Base-by-base conservation (phyloP, 2,329 filamentous ascomycete genomes). In the Ceratocystis destructans region DNA sequence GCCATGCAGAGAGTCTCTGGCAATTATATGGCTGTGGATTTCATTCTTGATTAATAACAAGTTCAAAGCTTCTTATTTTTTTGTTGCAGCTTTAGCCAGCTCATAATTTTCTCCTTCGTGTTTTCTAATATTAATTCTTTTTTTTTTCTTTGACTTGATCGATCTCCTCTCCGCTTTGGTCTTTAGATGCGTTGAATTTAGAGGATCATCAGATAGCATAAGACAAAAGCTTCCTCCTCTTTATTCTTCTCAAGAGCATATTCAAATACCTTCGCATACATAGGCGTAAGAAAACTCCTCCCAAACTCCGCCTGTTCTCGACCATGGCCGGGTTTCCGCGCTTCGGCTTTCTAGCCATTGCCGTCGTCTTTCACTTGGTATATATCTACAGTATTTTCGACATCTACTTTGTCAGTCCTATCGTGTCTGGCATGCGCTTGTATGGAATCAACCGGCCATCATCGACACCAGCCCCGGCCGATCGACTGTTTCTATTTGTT, bases 371-470 rank as follows among this genome's bases (percentile, higher is more conserved):
- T 75, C 95, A 99, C 77, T 76, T 97, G 65, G 84, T 96, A 70
- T 99, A 99, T 76, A 87, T 96, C 66, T 89, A 87, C 74, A 96
- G 91, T 68, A 97, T 97, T 73, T 99, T 99, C 77, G 92, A 96
- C 76, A 94, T 97, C 70, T 97, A 99, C 77, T 99, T 99, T 74
- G 91, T 96, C 73, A 96, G 91, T 74, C 94, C 94, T 25, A 94
- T 99, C 71, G 94, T 97, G 65, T 89, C 87, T 79, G 94, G 94
- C 73, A 99, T 99, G 94, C 85, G 83, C 72, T 83, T 91, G 68
- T 92, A 90, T 76, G 78, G 80, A 59, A 80, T 95, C 46, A 83
- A 91, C 68, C 81, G 86, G 66, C 77, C 82, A 48, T 71, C 76
- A 53, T 77, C 78, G 64, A 75, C 76, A 63, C 85, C 87, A 75